Base-by-base conservation (phyloP, 2,329 filamentous ascomycete species). In the Calonectria multiphialidica region DNA sequence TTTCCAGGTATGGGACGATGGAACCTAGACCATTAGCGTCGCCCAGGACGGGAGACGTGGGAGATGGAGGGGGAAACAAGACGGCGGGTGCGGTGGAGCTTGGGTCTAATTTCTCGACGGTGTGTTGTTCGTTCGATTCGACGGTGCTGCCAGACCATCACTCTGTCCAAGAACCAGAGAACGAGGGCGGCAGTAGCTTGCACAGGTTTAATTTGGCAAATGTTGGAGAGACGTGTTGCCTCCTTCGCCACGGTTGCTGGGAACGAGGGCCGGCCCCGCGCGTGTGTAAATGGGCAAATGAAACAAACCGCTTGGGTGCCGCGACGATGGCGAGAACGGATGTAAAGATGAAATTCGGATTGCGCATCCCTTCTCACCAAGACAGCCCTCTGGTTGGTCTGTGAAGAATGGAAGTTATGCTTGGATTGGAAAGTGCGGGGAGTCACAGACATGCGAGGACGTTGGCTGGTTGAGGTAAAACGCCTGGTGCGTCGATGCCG, bases 1-100 rank as follows among this genome's bases (percentile, higher is more conserved):
- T 71, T 63, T 65, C 70, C 75, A 77, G 73, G 75, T 73, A 73
- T 77, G 71, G 59, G 50, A 55, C 44, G 55, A 71, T 68, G 63
- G 55, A 50, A 57, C 64, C 68, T 50, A 65, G 44, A 44, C 61
- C 44, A 45, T 47, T 65, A 65, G 47, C 53, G 62, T 37, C 8
- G 66, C 45, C 64, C 53, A 72, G 59, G 50, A 45, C 47, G 68
- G 63, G 68, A 70, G 68, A 70, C 68, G 50, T 70, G 68, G 68
- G 47, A 69, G 55, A 64, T 65, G 53, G 57, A 70, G 66, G 62
- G 64, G 50, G 68, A 68, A 71, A 66, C 66, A 64, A 69, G 70
- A 67, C 63, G 68, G 35, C 63, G 69, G 64, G 55, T 62, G 70
- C 57, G 59, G 70, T 69, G 65, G 70, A 69, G 57, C 66, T 65